Percentiles rank a stretch among this genome's conserved stretches.
phyloP scores from a whole-genome alignment of 768 basidiomycete species.

The Mycena galopus region DNA sequence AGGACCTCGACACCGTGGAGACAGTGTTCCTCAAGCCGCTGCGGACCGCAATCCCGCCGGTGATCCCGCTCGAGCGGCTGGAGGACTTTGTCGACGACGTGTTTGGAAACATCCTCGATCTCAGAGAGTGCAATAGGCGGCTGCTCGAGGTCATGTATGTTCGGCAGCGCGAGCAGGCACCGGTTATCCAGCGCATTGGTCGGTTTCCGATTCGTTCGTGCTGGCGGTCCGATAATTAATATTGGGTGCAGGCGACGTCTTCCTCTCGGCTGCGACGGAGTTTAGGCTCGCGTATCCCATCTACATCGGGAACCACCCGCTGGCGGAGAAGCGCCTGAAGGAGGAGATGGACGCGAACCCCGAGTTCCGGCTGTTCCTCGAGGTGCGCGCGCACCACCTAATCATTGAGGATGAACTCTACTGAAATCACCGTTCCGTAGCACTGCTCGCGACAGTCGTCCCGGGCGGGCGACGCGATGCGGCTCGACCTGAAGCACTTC shows the following conservation, averaged over 20 bases:
- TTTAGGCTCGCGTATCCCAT: constrained; percentile 89
- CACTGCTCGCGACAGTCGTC: constrained; percentile 58
- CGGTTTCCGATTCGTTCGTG: neutral
- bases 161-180: constrained; percentile 87
- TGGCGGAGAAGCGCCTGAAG: constrained; percentile 88
- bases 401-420: no score
- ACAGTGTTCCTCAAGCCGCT: constrained; percentile 69
- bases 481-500: constrained; percentile 81
- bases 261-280: constrained; percentile 87
- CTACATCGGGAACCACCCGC: constrained; percentile 87
- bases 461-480: constrained; percentile 50
- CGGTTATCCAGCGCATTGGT: constrained; percentile 73
- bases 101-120: constrained; percentile 88
- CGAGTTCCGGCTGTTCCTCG: constrained; percentile 86
- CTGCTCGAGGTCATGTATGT: constrained; percentile 89
- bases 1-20: constrained; percentile 89
- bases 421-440: constrained; percentile 41
- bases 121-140: constrained; percentile 84
- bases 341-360: constrained; percentile 88
- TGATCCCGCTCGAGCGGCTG: constrained; percentile 66
- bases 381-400: no score
- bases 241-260: constrained; percentile 83
- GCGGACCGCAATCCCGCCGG: constrained; percentile 56
- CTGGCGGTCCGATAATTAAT: neutral
- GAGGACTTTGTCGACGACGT: constrained; percentile 91